A percentile compares a stretch with the other conserved stretches of the same genome.
These are phyloP conservation scores for Sphaceloma murrayae DNA, from an alignment of 2,329 filamentous ascomycete species.

Conservation along the genomic window DNA sequence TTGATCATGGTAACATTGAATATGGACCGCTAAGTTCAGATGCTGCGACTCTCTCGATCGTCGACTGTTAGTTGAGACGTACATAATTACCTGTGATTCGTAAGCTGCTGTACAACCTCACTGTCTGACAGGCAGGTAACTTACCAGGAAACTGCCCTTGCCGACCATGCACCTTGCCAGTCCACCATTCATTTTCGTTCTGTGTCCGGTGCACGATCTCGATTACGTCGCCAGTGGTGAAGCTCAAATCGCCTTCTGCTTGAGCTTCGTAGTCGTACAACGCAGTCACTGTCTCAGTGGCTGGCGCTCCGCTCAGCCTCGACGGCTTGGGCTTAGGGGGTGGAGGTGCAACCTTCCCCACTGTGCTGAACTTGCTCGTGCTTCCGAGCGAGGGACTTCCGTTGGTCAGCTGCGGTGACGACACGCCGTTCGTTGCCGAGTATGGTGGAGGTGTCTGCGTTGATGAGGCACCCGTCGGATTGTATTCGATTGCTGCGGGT, in stretches of 20 bases:
- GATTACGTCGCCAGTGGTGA: constrained; percentile 77
- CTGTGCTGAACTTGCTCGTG: constrained; percentile 35
- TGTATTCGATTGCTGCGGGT: constrained; percentile 15
- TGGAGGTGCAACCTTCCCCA: constrained; percentile 42
- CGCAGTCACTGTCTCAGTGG: constrained; percentile 72
- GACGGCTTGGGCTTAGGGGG: constrained; percentile 56
- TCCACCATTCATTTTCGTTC: constrained; percentile 98
- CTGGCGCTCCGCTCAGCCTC: constrained; percentile 54
- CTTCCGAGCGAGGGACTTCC: constrained; percentile 17
- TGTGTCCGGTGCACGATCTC: constrained; percentile 75
- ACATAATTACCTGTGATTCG: constrained; percentile 38
- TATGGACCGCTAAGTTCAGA: constrained; percentile 17
- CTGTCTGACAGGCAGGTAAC: constrained; percentile 24
- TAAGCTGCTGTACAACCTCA: neutral
- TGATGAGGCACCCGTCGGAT: constrained; percentile 6
- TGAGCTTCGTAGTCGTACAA: constrained; percentile 95
- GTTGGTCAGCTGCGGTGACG: constrained; percentile 18
- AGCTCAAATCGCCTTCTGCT: constrained; percentile 87
- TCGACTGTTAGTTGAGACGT: constrained; percentile 29
- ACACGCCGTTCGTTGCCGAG: constrained; percentile 24
- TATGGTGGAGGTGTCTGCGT: constrained; percentile 30
- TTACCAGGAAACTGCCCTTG: constrained; percentile 91
- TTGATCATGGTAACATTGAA: constrained; percentile 3
- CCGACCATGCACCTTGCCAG: constrained; percentile 66
- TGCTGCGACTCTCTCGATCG: neutral